Evolutionary conservation across 1,284 basidiomycete genomes (phyloP), one percentile per base, ranked within the genome.

Genomic region (Ceratobasidium papillatum): DNA sequence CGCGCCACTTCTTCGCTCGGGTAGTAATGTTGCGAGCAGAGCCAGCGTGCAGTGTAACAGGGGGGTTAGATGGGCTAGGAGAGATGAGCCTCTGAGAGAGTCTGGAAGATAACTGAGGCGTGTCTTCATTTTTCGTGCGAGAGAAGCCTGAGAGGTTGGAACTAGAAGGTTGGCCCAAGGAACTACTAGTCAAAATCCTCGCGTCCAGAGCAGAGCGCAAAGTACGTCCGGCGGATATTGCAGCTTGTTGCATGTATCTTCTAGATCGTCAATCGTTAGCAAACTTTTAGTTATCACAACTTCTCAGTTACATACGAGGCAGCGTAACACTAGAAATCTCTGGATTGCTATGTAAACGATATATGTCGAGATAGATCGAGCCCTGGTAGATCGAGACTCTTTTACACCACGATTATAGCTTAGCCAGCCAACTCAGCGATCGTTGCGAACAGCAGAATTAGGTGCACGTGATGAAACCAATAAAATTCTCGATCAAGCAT

Each of bases 241-340:
- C 47, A n/a, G 66, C 54, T 61, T 62, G 56, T 27, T 62, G 38
- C 69, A 72, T 72, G 58, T 22, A 32, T n/a, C n/a, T 22, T 59
- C 34, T 59, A 43, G 22, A 38, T 25, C 1, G 34, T 30, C 43
- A 30, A 52, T 52, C 12, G 45, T 38, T 22, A 38, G 56, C n/a
- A n/a, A 25, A 38, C 49, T 52, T 52, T 52, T 52, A 22, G 22
- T 9, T 52, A 52, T 25, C 25, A 8, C 3, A 49, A 19, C 45
- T 27, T 25, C n/a, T 7, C 8, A 59, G 19, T 47, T 47, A 30
- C 56, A 25, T 38, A 59, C 56, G 7, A 30, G 30, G 11, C 4
- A 14, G 5, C 30, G 19, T 19, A 25, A 32, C 22, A 9, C 25
- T 27, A 17, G 12, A 54, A 27, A 7, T 32, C 52, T 22, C 8